These are phyloP conservation scores for Durio zibethinus DNA, from an alignment of 345 rosid genomes.

Conservation along the genomic window DNA sequence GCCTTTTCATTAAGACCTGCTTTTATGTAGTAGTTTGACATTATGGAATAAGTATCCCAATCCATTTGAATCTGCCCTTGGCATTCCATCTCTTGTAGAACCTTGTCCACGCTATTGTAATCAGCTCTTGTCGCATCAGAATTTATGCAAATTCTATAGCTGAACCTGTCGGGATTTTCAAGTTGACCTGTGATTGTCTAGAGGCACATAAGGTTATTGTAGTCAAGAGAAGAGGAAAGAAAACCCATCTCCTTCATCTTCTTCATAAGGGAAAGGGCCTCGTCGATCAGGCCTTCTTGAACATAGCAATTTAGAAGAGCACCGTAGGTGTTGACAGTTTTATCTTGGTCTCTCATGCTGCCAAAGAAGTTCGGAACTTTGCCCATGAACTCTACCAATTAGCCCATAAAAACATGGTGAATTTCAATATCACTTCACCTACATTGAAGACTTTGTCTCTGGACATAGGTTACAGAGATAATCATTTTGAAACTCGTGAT, in stretches of 20 bases:
- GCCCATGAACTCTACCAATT: constrained; percentile 40
- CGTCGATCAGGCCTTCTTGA: constrained; percentile 35
- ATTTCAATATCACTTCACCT: not conserved
- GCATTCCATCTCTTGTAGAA: constrained; percentile 37
- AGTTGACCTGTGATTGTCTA: constrained; percentile 25
- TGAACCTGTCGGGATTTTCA: constrained; percentile 43
- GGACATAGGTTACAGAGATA: not conserved
- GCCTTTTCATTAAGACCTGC: constrained; percentile 35
- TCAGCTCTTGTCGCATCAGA: constrained; percentile 36
- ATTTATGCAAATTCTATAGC: constrained; percentile 41
- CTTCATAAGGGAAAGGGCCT: constrained; percentile 35
- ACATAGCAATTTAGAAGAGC: constrained; percentile 49
- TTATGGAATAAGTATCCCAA: constrained; percentile 38
- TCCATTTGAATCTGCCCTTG: constrained; percentile 33
- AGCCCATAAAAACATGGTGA: constrained; percentile 13
- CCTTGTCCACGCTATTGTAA: constrained; percentile 30
- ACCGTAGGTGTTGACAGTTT: constrained; percentile 35
- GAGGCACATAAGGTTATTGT: constrained; percentile 41
- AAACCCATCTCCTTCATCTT: constrained; percentile 45
- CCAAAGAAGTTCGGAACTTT: constrained; percentile 36
- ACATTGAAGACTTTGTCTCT: not conserved
- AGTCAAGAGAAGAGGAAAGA: constrained; percentile 22
- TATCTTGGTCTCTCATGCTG: constrained; percentile 29
- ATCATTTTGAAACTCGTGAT: not conserved
- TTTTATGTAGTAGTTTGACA: constrained; percentile 34